Conservation (phyloP, 23 red algal species). For the Pyropia yezoensis region DNA sequence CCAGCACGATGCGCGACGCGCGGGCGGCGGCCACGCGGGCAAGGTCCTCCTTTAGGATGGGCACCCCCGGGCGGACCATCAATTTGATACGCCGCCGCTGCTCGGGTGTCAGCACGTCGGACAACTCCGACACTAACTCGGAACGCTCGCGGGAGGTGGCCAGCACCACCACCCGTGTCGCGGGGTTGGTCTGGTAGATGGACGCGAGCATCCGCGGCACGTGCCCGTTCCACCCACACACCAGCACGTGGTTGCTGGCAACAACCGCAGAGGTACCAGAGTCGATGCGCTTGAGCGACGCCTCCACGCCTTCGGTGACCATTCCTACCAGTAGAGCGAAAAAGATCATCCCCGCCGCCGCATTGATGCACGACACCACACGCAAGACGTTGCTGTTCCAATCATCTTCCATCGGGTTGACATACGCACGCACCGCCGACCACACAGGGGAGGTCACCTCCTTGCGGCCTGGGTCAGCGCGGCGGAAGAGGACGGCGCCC, state of each 20-base stretch:
- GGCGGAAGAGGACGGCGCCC: slow-evolving; percentile 35
- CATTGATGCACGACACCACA: slow-evolving; percentile 21
- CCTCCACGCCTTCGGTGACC: slow-evolving; percentile 59
- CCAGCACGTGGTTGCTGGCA: slow-evolving; percentile 29
- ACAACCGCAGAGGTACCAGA: slow-evolving; percentile 24
- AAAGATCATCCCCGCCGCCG: slow-evolving; percentile 47
- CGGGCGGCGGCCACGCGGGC: slow-evolving; percentile 23
- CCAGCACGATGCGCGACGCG: slow-evolving; percentile 47
- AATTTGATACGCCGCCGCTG: slow-evolving; percentile 20
- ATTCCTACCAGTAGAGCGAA: slow-evolving; percentile 57
- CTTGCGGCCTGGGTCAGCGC: slow-evolving; percentile 27
- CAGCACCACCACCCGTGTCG: slow-evolving; percentile 37
- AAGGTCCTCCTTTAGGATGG: slow-evolving; percentile 33
- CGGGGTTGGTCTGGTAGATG: slow-evolving; percentile 1
- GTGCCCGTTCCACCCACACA: slow-evolving; percentile 53
- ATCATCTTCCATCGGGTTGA: slow-evolving; percentile 58
- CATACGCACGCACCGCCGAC: slow-evolving; percentile 42
- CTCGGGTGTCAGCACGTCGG: slow-evolving; percentile 13
- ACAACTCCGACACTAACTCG: slow-evolving; percentile 21
- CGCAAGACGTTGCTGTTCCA: slow-evolving; percentile 56
- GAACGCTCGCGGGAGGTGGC: slow-evolving; percentile 22
- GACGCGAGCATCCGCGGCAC: slow-evolving; percentile 42
- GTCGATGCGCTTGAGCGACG: slow-evolving; percentile 24
- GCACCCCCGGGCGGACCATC: slow-evolving; percentile 35
- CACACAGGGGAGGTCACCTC: slow-evolving; percentile 46